Evolutionary conservation across 345 rosid genomes (phyloP), one percentile per base, ranked within the genome.

Genomic region (Acer yangbiense): DNA sequence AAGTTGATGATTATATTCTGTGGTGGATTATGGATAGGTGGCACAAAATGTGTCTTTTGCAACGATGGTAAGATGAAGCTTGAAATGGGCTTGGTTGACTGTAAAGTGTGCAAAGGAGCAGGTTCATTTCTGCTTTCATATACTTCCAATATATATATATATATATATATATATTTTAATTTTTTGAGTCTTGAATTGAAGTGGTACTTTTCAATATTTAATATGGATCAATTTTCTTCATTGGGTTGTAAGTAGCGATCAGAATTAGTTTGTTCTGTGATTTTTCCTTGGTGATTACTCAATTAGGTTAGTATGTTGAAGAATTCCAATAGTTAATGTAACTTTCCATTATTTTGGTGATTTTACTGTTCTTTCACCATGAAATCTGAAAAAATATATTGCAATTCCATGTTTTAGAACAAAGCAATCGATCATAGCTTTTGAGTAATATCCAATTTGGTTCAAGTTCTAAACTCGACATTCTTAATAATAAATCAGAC

Each of bases 51-150:
- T 79, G 97, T 95, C 0, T 93, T 93, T 65, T 95, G 98, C 20
- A 71, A 77, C 50, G 80, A 86, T 72, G 98, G 98, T 52, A 93
- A 92, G 88, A 95, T 95, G 98, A 95, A 92, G 85, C 87, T 87
- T 68, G 98, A 92, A 81, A 83, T 89, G 0, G 91, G 98, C 32
- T 69, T 83, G 81, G 90, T 92, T 46, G 87, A 89, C 57, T 95
- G 98, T 76, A 91, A 81, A 82, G 98, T 93, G 43, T 93, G 98
- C 90, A 95, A 88, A 81, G 98, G 98, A 76, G 94, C 97, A 92
- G 97, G 98, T 95, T 86, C 50, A 54, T 25, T 43, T 48, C 68
- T 70, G 25, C 54, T 32, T 76, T 57, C 23, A 7, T 35, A 58
- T 76, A 21, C 12, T 65, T 27, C 9, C 1, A 23, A 44, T 27